Conservation (phyloP, 176 grass and related monocot genomes). For the Oryza meyeriana region DNA sequence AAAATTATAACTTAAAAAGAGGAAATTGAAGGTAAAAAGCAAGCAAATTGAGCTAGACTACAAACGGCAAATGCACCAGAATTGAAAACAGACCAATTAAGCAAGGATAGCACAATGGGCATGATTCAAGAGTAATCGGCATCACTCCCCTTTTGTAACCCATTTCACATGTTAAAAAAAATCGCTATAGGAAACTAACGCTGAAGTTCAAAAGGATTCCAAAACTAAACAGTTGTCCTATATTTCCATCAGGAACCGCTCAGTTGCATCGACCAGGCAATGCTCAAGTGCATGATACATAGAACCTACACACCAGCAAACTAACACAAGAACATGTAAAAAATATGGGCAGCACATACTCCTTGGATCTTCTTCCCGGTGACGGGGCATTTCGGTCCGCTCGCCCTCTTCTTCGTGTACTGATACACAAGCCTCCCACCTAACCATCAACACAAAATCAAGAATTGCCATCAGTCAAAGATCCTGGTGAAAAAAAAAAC, state of each 20-base stretch:
- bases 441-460: conserved; percentile 26
- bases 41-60: not conserved
- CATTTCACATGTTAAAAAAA: not conserved
- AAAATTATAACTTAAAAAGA: not conserved
- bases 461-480: not conserved
- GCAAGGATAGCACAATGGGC: not conserved
- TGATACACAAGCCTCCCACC: conserved; percentile 87
- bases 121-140: not conserved
- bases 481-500: not conserved
- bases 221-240: not conserved
- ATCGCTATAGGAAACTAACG: not conserved
- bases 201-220: not conserved
- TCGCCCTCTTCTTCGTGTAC: conserved; percentile 84
- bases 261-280: not conserved
- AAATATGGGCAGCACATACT: conserved; percentile 27
- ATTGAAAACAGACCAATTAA: not conserved
- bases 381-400: conserved; percentile 81
- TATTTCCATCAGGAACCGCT: not conserved
- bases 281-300: not conserved
- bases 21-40: not conserved
- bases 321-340: not conserved
- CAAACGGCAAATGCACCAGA: not conserved
- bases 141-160: not conserved
- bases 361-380: conserved; percentile 93
- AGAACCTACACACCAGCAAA: not conserved